Base-by-base conservation (phyloP, 2,329 filamentous ascomycete species). In the Mariannaea sp. region DNA sequence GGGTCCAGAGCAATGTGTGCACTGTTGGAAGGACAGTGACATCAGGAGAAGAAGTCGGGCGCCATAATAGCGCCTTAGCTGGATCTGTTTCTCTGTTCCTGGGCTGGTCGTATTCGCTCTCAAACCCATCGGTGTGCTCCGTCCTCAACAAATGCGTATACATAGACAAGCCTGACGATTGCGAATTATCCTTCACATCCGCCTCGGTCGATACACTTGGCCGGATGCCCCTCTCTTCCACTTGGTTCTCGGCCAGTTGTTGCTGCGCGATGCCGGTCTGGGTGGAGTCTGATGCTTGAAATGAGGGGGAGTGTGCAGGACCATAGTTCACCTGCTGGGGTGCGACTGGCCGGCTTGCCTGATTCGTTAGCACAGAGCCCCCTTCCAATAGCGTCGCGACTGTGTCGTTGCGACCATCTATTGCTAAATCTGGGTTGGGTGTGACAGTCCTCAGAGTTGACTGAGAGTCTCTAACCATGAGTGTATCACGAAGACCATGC, bases 401-500 rank as follows among this genome's bases (percentile, higher is more conserved):
- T 14, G 48, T 47, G 24, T 14, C 12, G 20, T 49, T 47, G 22
- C 35, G 54, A 46, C 54, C 59, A 29, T 55, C 60, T 40, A 58
- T 58, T 46, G 57, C 49, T 22, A 65, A 66, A 43, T 62, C 57
- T 43, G 57, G 50, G 36, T 50, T 59, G 17, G 65, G 53, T 10
- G 65, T 66, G 47, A 24, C 36, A 24, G 66, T 65, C 36, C 57
- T 72, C 70, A 79, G 64, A 7, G 76, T 80, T 2, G 78, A 81
- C 33, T 79, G 64, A 5, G 81, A 84, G 59, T 80, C 76, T 51
- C 77, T 77, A 46, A 73, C 71, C 29, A 60, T 50, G 33, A 85
- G 65, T 30, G 79, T 77, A 20, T 77, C 71, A 51, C 82, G 81
- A 70, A 86, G 77, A 43, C 78, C 71, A 50, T 80, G 77, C 85